Evolutionary conservation across 805 yeast species (phyloP), one percentile per base, ranked within the genome.

Genomic region (Yarrowia hollandica): DNA sequence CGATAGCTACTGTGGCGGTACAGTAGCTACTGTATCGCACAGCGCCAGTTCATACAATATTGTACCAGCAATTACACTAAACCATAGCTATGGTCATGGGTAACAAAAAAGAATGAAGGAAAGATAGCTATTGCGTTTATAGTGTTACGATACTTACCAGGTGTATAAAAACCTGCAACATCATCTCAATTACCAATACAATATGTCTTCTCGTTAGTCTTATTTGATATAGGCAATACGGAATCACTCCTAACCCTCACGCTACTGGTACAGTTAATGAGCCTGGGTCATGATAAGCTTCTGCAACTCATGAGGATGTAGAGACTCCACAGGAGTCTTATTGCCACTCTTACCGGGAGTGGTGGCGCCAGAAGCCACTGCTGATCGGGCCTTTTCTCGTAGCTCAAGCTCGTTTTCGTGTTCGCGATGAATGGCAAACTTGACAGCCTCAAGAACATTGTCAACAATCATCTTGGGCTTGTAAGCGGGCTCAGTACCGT

Each of bases 401-500:
- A 86, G 92, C 10, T 75, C 77, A 69, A 87, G 74, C 69, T 88
- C 95, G 75, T 76, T 74, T 65, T 77, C 75, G 66, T 88, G 94
- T 69, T 88, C 95, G 66, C 91, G 78, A 70, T 87, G 92, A 66
- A 88, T 85, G 21, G 92, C 95, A 73, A 80, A 88, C 71, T 86
- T 77, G 23, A 88, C 95, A 26, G 95, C 91, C 61, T 87, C 91
- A 69, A 88, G 76, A 4, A 88, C 95, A 65, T 86, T 81, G 31
- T 82, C 85, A 69, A 88, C 83, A 42, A 78, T 79, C 65, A 83
- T 83, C 71, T 86, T 88, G 61, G 96, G 96, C 69, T 81, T 78
- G 71, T 88, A 87, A 67, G 84, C 85, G 18, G 96, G 96, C 18
- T 72, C 79, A 8, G 92, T 83, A 18, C 92, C 91, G 44, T 80